Base-by-base conservation (phyloP, 1,284 basidiomycete species). In the Coniophora puteana region DNA sequence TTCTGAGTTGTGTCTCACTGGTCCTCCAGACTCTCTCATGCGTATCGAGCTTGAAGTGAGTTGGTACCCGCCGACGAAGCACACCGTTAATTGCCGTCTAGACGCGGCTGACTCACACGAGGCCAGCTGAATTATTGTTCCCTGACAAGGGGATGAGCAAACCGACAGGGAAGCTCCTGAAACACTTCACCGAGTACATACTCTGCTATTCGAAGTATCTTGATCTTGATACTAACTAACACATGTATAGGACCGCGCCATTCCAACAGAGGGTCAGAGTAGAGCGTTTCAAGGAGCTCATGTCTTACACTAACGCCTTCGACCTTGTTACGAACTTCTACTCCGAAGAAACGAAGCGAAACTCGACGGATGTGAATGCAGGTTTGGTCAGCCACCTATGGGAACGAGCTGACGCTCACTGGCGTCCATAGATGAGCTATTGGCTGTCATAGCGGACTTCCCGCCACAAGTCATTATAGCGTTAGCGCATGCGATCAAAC, bases 1-100 rank as follows among this genome's bases (percentile, higher is more conserved):
- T 13, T 13, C 21, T 40, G 31, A 23, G n/a, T 46, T 53, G 25
- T 33, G 38, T 61, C 21, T 57, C 35, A 43, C 8, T 10, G 14
- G 41, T 32, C 2, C 29, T 25, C 6, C 52, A 86, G 91, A 94
- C 59, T 79, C 78, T 2, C 66, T 78, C 31, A 86, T 94, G 76
- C 76, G 92, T 23, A 83, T 80, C n/a, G 93, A 95, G 61, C 75
- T 96, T 4, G 93, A 93, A 69, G 78, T 84, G 43, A 41, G 63
- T 50, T 10, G 18, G n/a, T n/a, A n/a, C n/a, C n/a, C n/a, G n/a
- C 7, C 25, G 7, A 18, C 26, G 20, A 20, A 34, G 26, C 17
- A 2, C 33, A 14, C 40, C 51, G 10, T 57, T 14, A 20, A 21
- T 14, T 30, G 22, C 25, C 21, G 7, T 36, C 25, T 43, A 93